These are phyloP conservation scores for Jamesozyma rosinii DNA, from an alignment of 805 yeast species.

Conservation along the genomic window DNA sequence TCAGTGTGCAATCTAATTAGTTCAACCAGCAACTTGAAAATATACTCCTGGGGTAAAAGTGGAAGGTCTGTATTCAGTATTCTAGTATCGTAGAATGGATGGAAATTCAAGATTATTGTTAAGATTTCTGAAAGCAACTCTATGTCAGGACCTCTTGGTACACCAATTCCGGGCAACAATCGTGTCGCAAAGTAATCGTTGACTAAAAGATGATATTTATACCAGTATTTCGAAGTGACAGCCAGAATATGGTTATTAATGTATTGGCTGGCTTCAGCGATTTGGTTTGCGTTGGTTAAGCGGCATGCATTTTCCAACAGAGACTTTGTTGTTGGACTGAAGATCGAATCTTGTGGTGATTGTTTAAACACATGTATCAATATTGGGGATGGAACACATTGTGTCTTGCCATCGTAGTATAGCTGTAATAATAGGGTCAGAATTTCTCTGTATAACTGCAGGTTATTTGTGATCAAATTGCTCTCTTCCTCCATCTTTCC, in stretches of 20 bases:
- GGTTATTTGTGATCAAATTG: not conserved
- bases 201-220: slow-evolving; percentile 7
- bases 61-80: not conserved
- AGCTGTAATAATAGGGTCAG: slow-evolving; percentile 6
- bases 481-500: not conserved
- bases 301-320: not conserved
- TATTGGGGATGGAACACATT: slow-evolving; percentile 2
- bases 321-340: not conserved
- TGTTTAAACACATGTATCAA: slow-evolving; percentile 4
- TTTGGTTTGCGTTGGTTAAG: not conserved
- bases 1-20: not conserved
- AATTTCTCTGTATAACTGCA: slow-evolving; percentile 4
- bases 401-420: slow-evolving; percentile 5
- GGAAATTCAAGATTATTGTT: slow-evolving; percentile 4
- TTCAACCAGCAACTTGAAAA: not conserved
- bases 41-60: not conserved
- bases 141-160: not conserved
- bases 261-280: not conserved
- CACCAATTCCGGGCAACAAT: not conserved
- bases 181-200: slow-evolving; percentile 1
- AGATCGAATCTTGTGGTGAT: not conserved
- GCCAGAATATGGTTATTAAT: not conserved
- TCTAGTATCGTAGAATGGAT: slow-evolving; percentile 5
- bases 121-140: not conserved
- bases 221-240: slow-evolving; percentile 13